These are phyloP conservation scores for Trichopus zeylanicus DNA, from an alignment of 116 monocot species.

Conservation along the genomic window DNA sequence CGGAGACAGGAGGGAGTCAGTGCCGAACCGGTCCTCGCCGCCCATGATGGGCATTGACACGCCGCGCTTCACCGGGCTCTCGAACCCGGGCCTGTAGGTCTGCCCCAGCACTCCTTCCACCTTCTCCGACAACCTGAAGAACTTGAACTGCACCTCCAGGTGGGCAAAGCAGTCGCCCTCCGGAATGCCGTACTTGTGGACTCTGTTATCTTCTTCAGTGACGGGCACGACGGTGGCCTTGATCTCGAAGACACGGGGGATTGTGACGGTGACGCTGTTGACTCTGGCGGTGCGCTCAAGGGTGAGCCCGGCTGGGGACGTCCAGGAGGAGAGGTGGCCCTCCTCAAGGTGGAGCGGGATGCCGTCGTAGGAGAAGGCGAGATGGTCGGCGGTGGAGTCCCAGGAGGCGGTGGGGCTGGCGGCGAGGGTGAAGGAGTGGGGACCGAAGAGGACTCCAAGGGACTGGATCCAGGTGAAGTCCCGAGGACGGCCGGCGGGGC, in stretches of 20 bases:
- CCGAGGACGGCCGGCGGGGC: constrained; percentile 14
- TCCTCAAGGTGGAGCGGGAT: not conserved
- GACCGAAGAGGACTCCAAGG: constrained; percentile 16
- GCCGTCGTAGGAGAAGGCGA: constrained; percentile 9
- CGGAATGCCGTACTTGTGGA: constrained; percentile 25
- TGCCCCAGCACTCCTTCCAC: constrained; percentile 32
- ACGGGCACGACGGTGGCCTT: constrained; percentile 18
- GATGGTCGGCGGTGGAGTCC: constrained; percentile 6
- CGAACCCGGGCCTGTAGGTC: constrained; percentile 20
- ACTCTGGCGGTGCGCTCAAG: constrained; percentile 10
- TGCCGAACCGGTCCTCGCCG: constrained; percentile 15
- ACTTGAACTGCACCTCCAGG: constrained; percentile 29
- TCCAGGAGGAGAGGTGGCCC: constrained; percentile 23
- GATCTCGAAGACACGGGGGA: constrained; percentile 11
- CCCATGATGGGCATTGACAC: constrained; percentile 22
- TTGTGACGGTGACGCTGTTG: constrained; percentile 17
- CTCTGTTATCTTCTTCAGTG: constrained; percentile 12
- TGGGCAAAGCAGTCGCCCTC: constrained; percentile 24
- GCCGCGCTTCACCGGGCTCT: constrained; percentile 14
- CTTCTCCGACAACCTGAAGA: constrained; percentile 15
- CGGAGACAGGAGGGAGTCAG: constrained; percentile 4
- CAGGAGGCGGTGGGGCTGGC: constrained; percentile 6
- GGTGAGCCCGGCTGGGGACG: not conserved
- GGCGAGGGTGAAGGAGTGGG: constrained; percentile 19
- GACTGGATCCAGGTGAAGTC: constrained; percentile 31